Evolutionary conservation across 31 red algal species (phyloP).

Genomic region (Bonnemaisonia californica): DNA sequence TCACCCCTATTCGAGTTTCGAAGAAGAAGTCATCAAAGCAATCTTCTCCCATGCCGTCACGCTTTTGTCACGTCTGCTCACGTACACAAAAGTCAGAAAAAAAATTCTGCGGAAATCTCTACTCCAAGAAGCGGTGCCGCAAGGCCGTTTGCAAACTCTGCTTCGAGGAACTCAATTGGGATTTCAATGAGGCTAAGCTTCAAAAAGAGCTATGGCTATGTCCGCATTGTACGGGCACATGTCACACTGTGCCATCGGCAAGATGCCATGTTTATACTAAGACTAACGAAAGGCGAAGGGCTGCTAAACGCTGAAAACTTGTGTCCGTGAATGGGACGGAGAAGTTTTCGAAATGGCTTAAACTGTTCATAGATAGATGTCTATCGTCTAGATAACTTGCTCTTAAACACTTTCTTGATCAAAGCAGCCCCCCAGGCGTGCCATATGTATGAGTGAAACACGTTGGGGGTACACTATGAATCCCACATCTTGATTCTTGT

Average conservation of each 20-base stretch:
- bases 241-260: constrained; percentile 41
- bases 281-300: constrained; percentile 56
- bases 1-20: background rate
- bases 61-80: constrained; percentile 68
- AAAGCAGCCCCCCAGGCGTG: too few relatives aligned
- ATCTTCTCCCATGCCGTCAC: constrained; percentile 27
- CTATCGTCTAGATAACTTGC: too few relatives aligned
- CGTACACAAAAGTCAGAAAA: constrained; percentile 62
- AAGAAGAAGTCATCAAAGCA: background rate
- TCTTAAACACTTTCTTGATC: too few relatives aligned
- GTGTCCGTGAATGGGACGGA: too few relatives aligned
- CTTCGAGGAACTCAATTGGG: constrained; percentile 49
- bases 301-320: constrained; percentile 25
- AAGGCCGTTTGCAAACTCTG: constrained; percentile 64
- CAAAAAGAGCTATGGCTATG: constrained; percentile 35
- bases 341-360: too few relatives aligned
- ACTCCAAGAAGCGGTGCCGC: constrained; percentile 40
- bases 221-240: constrained; percentile 58
- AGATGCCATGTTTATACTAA: constrained; percentile 63
- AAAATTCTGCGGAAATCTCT: constrained; percentile 57
- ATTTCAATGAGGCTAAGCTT: constrained; percentile 32
- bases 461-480: too few relatives aligned
- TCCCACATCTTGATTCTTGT: too few relatives aligned
- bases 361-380: too few relatives aligned
- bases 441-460: too few relatives aligned